These are phyloP conservation scores for Domatiomyces globalis DNA, from an alignment of 2,329 filamentous ascomycete species.

Conservation along the genomic window DNA sequence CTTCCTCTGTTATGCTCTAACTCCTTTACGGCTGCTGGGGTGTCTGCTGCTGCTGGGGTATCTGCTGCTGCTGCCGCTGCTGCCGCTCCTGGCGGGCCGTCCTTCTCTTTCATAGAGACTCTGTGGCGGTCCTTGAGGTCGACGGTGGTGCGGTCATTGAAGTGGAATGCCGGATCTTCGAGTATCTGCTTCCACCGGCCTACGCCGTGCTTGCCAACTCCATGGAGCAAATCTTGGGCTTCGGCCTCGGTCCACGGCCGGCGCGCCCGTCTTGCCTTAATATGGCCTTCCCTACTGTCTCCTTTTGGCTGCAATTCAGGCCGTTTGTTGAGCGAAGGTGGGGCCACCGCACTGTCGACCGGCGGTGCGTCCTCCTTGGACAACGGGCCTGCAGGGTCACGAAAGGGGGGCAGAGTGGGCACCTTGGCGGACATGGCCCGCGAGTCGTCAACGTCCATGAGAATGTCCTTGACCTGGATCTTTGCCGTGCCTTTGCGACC, in stretches of 20 bases:
- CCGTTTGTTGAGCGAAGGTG: neutral
- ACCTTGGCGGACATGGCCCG: neutral
- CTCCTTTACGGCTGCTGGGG: neutral
- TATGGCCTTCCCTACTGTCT: constrained; percentile 2
- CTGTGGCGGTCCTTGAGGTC: constrained; percentile 50
- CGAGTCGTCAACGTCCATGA: constrained; percentile 5
- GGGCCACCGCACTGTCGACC: neutral
- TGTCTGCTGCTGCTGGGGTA: neutral
- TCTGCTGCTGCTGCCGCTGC: too few relatives aligned
- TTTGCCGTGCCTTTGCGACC: constrained; percentile 13
- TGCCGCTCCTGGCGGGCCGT: constrained; percentile 17
- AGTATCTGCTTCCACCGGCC: constrained; percentile 53
- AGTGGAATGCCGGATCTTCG: constrained; percentile 41
- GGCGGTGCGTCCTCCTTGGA: neutral
- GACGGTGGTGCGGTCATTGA: constrained; percentile 42
- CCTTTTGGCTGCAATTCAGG: neutral
- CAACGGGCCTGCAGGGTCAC: neutral
- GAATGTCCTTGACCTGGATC: constrained; percentile 18
- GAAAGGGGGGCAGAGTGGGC: neutral
- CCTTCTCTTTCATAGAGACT: constrained; percentile 39
- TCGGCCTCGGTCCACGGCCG: constrained; percentile 48
- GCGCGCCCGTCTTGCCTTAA: constrained; percentile 35
- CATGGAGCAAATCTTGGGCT: constrained; percentile 42
- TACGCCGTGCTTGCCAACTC: constrained; percentile 47
- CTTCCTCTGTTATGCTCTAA: neutral